phyloP scores from a whole-genome alignment of 2,329 filamentous ascomycete species.

The Sporothrix dimorphospora region DNA sequence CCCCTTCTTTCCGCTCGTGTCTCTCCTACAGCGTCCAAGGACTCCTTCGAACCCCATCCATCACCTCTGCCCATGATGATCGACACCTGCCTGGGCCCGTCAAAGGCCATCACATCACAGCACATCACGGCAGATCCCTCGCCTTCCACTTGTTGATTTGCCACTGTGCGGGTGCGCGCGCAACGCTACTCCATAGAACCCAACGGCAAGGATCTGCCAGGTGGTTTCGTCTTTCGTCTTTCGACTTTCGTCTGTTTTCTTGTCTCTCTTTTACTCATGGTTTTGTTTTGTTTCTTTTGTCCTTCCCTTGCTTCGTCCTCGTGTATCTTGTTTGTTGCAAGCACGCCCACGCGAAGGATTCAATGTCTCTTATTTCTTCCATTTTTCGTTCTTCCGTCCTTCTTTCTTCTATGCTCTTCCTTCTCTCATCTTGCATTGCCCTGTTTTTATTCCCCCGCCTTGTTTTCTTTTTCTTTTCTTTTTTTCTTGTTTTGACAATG shows the following conservation, averaged over 20 bases:
- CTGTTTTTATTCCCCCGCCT: not conserved
- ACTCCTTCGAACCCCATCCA: no score
- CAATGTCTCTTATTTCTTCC: not conserved
- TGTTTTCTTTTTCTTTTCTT: not conserved
- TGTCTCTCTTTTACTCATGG: not conserved
- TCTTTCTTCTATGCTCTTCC: not conserved
- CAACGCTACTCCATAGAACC: conserved; percentile 7
- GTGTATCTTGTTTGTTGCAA: not conserved
- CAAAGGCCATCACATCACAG: not conserved
- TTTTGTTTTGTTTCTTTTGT: not conserved
- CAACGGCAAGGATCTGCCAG: conserved; percentile 8
- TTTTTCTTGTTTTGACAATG: no score
- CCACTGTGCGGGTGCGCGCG: not conserved
- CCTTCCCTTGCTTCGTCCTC: not conserved
- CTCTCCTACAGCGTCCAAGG: not conserved
- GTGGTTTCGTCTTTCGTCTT: not conserved
- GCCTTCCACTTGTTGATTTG: not conserved
- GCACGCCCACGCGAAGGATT: conserved; percentile 9
- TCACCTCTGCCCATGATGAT: not conserved
- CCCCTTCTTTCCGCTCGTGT: conserved; percentile 1
- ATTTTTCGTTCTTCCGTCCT: not conserved
- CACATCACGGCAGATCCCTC: not conserved
- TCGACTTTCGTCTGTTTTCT: not conserved
- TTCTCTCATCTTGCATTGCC: not conserved
- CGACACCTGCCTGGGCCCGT: not conserved